A percentile compares a stretch with the other conserved stretches of the same genome.
These are phyloP conservation scores for Pyrenochaeta sp. DNA, from an alignment of 2,329 filamentous ascomycete species.

Conservation along the genomic window DNA sequence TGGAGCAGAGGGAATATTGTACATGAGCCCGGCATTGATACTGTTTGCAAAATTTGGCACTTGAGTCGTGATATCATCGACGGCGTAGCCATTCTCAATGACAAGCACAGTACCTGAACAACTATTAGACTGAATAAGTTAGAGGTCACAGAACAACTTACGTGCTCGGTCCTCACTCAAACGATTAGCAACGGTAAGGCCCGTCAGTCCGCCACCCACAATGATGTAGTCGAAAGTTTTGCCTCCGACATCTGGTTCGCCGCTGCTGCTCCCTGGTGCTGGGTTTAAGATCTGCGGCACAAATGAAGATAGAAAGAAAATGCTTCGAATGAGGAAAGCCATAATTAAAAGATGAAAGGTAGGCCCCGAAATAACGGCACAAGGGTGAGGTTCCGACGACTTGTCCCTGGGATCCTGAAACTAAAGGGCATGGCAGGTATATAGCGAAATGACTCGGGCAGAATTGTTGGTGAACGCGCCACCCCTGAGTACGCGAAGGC, in stretches of 20 bases:
- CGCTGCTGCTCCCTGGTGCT: constrained; percentile 2
- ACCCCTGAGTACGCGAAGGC: constrained; percentile 4
- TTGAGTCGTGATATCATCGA: constrained; percentile 32
- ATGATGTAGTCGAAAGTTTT: constrained; percentile 44
- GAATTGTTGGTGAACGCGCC: not conserved
- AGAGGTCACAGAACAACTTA: constrained; percentile 6
- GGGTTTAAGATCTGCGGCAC: constrained; percentile 15
- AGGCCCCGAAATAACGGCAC: constrained; percentile 3
- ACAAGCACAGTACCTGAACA: constrained; percentile 35
- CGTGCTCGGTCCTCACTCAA: constrained; percentile 36
- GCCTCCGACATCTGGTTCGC: constrained; percentile 19
- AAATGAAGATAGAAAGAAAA: constrained; percentile 25
- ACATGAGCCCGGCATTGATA: constrained; percentile 33
- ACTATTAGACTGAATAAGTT: not conserved
- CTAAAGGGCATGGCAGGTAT: constrained; percentile 7
- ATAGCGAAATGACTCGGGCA: constrained; percentile 1
- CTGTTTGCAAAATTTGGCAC: constrained; percentile 28
- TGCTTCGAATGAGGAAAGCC: constrained; percentile 13
- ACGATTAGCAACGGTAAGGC: constrained; percentile 41
- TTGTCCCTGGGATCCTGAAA: not conserved
- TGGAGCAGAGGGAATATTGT: constrained; percentile 34
- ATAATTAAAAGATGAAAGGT: constrained; percentile 12
- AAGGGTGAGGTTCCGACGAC: not conserved
- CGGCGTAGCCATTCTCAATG: constrained; percentile 35
- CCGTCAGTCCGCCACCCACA: constrained; percentile 42